A percentile compares a stretch with the other conserved stretches of the same genome.
Conservation (phyloP, 2,329 filamentous ascomycete genomes). For the Arthrocladium fulminans region DNA sequence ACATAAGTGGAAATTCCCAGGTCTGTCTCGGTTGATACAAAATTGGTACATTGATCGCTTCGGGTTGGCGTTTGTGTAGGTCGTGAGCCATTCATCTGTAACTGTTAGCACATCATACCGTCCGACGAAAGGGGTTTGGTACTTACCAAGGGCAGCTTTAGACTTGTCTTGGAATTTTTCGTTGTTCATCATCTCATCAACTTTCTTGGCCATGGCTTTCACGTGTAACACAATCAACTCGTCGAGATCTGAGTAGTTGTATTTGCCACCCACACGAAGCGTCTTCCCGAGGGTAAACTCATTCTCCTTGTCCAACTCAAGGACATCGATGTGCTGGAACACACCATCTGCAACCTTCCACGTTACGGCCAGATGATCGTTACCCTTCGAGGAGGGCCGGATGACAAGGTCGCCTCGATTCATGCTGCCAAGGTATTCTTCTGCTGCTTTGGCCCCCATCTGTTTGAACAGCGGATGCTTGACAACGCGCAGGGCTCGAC, state of each 20-base stretch:
- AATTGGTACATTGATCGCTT: slow-evolving; percentile 90
- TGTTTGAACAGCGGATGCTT: slow-evolving; percentile 94
- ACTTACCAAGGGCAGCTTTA: slow-evolving; percentile 72
- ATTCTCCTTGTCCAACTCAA: slow-evolving; percentile 93
- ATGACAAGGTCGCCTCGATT: slow-evolving; percentile 86
- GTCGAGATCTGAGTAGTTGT: slow-evolving; percentile 90
- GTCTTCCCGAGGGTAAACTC: slow-evolving; percentile 87
- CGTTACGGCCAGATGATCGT: slow-evolving; percentile 89
- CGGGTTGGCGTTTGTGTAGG: slow-evolving; percentile 92
- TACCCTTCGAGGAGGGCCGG: slow-evolving; percentile 86
- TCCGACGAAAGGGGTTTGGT: not conserved
- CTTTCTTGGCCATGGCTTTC: slow-evolving; percentile 95
- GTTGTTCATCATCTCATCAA: slow-evolving; percentile 88
- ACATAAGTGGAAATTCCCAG: slow-evolving; percentile 90
- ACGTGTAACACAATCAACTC: slow-evolving; percentile 96
- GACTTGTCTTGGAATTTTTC: slow-evolving; percentile 86
- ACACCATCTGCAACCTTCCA: slow-evolving; percentile 96
- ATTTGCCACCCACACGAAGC: slow-evolving; percentile 76
- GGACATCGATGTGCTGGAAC: slow-evolving; percentile 96
- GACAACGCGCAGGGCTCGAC: slow-evolving; percentile 85
- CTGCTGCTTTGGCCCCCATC: slow-evolving; percentile 84
- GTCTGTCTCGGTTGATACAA: slow-evolving; percentile 84
- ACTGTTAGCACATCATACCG: not conserved
- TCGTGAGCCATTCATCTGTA: slow-evolving; percentile 89
- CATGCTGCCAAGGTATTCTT: slow-evolving; percentile 84